Conservation (phyloP, 2,329 filamentous ascomycete species). For the Fusarium verticillioides region DNA sequence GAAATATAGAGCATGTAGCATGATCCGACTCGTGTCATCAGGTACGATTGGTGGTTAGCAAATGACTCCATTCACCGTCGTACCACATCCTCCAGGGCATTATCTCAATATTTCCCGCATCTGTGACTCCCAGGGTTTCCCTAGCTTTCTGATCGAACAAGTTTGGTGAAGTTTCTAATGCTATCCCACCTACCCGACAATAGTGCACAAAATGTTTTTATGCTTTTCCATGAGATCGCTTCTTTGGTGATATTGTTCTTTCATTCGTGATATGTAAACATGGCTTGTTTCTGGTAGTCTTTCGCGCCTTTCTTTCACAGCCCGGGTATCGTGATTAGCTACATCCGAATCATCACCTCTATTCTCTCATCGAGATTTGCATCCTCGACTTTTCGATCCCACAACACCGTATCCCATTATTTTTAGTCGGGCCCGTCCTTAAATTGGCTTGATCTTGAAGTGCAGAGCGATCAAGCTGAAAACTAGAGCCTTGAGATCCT, state of each 20-base stretch:
- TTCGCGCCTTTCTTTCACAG: constrained; percentile 23
- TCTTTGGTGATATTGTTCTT: not conserved
- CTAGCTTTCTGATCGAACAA: not conserved
- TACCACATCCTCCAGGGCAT: constrained; percentile 20
- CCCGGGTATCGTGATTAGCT: constrained; percentile 32
- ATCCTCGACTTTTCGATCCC: not conserved
- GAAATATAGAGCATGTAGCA: constrained; percentile 16
- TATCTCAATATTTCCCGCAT: not conserved
- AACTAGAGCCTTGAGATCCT: constrained; percentile 95
- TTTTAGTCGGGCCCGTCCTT: constrained; percentile 11
- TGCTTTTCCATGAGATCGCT: not conserved
- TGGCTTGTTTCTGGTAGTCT: constrained; percentile 1
- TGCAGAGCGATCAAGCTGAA: constrained; percentile 97
- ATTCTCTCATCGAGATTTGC: not conserved
- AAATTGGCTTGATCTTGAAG: constrained; percentile 93
- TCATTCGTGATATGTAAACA: constrained; percentile 6
- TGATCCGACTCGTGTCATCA: constrained; percentile 25
- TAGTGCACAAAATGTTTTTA: not conserved
- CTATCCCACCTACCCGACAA: not conserved
- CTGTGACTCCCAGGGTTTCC: not conserved
- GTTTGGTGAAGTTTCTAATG: not conserved
- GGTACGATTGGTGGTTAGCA: constrained; percentile 6
- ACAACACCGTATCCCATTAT: constrained; percentile 9
- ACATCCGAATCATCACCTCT: not conserved
- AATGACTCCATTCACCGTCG: constrained; percentile 16